Percentiles rank a stretch among this genome's conserved stretches.
These are phyloP conservation scores for Russula sp. DNA, from an alignment of 768 basidiomycete genomes.

Conservation along the genomic window DNA sequence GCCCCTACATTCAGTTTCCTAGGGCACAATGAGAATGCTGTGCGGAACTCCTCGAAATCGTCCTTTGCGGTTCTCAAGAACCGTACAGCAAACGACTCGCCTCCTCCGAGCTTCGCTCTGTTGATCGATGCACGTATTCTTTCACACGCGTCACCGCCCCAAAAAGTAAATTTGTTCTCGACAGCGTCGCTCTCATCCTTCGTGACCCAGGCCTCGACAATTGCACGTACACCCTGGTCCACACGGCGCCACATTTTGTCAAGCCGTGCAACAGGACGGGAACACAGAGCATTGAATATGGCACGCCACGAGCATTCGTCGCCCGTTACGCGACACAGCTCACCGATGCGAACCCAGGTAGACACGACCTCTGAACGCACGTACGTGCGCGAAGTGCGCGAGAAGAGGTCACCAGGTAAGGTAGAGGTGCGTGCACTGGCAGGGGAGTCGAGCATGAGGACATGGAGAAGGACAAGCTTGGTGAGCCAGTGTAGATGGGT, in stretches of 20 bases:
- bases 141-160: conserved; percentile 44
- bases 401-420: conserved; percentile 27
- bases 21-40: conserved; percentile 18
- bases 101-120: conserved; percentile 10
- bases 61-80: conserved; percentile 32
- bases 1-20: conserved; percentile 15
- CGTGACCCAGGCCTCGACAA: conserved; percentile 61
- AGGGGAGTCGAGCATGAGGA: conserved; percentile 54
- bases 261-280: conserved; percentile 64
- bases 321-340: conserved; percentile 60
- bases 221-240: conserved; percentile 46
- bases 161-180: conserved; percentile 47
- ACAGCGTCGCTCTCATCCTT: conserved; percentile 33
- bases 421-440: conserved; percentile 27
- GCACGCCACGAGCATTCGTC: conserved; percentile 79
- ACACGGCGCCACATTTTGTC: conserved; percentile 78
- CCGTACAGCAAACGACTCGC: conserved; percentile 40
- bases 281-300: conserved; percentile 61
- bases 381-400: conserved; percentile 49
- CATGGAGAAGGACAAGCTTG: conserved; percentile 59
- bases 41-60: conserved; percentile 21
- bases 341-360: conserved; percentile 66
- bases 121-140: conserved; percentile 29
- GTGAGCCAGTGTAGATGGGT: conserved; percentile 79
- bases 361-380: conserved; percentile 66